Evolutionary conservation across 1,284 basidiomycete genomes (phyloP), one percentile per base, ranked within the genome.

Genomic region (Apiotrichum sp.): DNA sequence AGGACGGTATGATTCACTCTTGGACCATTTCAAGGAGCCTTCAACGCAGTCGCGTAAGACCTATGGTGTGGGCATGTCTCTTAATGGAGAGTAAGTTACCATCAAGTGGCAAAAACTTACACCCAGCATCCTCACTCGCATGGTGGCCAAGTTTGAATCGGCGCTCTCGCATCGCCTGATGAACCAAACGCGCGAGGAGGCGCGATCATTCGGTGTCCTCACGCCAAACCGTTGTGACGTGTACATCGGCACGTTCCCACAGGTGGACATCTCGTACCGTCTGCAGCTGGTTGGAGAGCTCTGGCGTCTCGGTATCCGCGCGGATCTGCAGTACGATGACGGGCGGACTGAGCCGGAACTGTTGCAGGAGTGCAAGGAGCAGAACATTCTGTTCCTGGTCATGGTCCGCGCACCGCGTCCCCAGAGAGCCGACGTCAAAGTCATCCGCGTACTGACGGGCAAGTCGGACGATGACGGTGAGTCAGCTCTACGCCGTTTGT

Each of bases 251-350:
- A 72, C 71, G 1, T 78, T 78, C 48, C 70, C 70, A 5, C 73
- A 76, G 0, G 78, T 78, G 0, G 69, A 80, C 57, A 69, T 81
- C 6, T 68, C 76, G 10, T 67, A 72, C 5, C 70, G 81, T 6
- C 71, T 82, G 47, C 73, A 75, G 40, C 68, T 83, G 41, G 77
- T 77, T 11, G 75, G 77, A 6, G 79, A 81, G 61, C 72, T 83
- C 6, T 83, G 82, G 82, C 68, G 77, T 11, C 75, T 78, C 3
- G 80, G 79, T 0, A 76, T 82, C 39, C 69, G 77, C 32, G 80
- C 82, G 1, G 82, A 83, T 61, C 62, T 83, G 57, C 80, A 81
- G 57, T 80, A 80, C 63, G 79, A 80, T 45, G 76, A 77, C 61
- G 70, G 69, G 5, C 60, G 75, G 22, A 56, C 50, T 11, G 47